phyloP scores from a whole-genome alignment of 495 filamentous ascomycete genomes.

The Penicillium soppii region DNA sequence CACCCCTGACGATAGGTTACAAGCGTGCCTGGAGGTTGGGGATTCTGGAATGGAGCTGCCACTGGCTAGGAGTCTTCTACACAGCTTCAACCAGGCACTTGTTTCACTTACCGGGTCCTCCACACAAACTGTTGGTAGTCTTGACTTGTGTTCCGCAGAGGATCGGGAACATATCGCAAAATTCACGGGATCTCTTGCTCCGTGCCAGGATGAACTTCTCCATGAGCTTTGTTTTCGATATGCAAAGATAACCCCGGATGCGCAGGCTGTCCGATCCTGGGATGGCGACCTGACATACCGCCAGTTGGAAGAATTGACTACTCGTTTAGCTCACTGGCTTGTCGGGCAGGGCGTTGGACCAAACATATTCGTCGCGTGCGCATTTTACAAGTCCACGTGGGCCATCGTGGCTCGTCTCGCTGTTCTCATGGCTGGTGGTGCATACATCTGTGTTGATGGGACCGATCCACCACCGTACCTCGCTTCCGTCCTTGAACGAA shows the following conservation, averaged over 20 bases:
- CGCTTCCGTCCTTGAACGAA: conserved; percentile 17
- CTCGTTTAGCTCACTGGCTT: conserved; percentile 23
- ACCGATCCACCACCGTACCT: conserved; percentile 38
- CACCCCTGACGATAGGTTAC: conserved; percentile 6
- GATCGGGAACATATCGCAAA: conserved; percentile 9
- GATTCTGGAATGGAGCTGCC: not conserved
- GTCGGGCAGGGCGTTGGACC: conserved; percentile 21
- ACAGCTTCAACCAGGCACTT: conserved; percentile 16
- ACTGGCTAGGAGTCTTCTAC: conserved; percentile 18
- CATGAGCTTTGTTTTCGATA: conserved; percentile 18
- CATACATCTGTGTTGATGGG: conserved; percentile 53
- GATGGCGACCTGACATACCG: conserved; percentile 34
- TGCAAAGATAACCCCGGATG: conserved; percentile 8
- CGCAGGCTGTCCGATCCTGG: conserved; percentile 25
- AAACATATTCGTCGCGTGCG: conserved; percentile 25
- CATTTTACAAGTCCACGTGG: conserved; percentile 34
- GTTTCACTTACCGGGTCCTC: conserved; percentile 3
- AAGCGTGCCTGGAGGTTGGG: conserved; percentile 9
- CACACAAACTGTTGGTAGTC: conserved; percentile 4
- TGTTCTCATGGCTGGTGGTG: conserved; percentile 38
- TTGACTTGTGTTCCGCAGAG: conserved; percentile 12
- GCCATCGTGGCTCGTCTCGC: conserved; percentile 28
- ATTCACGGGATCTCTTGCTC: conserved; percentile 10
- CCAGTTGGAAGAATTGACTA: conserved; percentile 24
- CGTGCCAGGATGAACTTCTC: conserved; percentile 10